A percentile compares a stretch with the other conserved stretches of the same genome.
Conservation (phyloP, 2,329 filamentous ascomycete genomes). For the Westerdykella ornata region DNA sequence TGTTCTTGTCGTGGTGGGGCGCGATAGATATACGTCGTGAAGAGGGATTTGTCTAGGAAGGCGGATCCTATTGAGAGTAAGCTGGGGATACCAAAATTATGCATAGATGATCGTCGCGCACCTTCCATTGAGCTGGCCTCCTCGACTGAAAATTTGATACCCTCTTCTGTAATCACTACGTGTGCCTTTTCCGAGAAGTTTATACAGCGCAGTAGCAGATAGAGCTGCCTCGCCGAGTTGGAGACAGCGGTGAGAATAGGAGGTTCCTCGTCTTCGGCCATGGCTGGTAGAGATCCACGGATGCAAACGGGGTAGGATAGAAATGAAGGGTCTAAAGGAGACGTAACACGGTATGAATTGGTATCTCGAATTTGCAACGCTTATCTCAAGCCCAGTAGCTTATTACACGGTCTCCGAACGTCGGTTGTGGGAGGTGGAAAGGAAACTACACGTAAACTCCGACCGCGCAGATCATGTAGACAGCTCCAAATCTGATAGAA, state of each 20-base stretch:
- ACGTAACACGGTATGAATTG: constrained; percentile 6
- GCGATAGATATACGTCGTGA: constrained; percentile 75
- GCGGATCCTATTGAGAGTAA: constrained; percentile 52
- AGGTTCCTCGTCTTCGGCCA: constrained; percentile 40
- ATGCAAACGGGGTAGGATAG: background rate
- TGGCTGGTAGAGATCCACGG: constrained; percentile 10
- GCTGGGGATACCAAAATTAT: background rate
- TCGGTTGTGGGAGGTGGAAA: constrained; percentile 16
- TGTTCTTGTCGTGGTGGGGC: constrained; percentile 35
- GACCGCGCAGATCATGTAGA: constrained; percentile 98
- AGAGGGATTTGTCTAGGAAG: constrained; percentile 82
- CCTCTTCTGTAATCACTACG: constrained; percentile 76
- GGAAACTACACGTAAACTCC: constrained; percentile 84
- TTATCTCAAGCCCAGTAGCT: constrained; percentile 36
- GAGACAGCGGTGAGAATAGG: constrained; percentile 67
- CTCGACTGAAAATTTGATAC: constrained; percentile 80
- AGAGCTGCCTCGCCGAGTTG: constrained; percentile 69
- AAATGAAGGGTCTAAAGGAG: constrained; percentile 6
- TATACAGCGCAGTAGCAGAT: constrained; percentile 58
- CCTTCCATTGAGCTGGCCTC: constrained; percentile 89
- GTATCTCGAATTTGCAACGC: constrained; percentile 23
- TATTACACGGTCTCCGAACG: constrained; percentile 32
- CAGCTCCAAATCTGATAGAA: constrained; percentile 73
- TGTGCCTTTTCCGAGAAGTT: constrained; percentile 54
- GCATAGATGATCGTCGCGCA: constrained; percentile 29